These are phyloP conservation scores for Carex cristatella DNA, from an alignment of 176 grass and related monocot genomes.

Conservation along the genomic window DNA sequence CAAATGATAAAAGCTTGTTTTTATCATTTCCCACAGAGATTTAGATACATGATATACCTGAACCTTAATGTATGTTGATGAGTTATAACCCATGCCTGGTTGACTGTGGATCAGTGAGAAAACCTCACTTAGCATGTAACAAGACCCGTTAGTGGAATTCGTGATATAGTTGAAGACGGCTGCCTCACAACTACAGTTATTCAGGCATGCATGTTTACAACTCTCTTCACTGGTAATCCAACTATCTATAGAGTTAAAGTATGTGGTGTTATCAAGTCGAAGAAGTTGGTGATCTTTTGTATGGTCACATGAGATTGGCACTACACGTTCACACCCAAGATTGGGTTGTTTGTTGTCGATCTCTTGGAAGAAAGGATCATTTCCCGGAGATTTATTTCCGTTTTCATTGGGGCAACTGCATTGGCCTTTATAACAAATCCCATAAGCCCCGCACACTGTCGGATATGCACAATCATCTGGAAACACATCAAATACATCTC, in stretches of 20 bases:
- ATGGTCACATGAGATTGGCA: slow-evolving; percentile 42
- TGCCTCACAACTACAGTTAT: slow-evolving; percentile 65
- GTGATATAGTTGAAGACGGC: slow-evolving; percentile 41
- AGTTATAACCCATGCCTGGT: slow-evolving; percentile 45
- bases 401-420: slow-evolving; percentile 29
- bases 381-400: slow-evolving; percentile 3
- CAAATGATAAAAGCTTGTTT: slow-evolving; percentile 19
- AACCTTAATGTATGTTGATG: slow-evolving; percentile 74
- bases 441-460: slow-evolving; percentile 36
- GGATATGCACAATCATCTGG: slow-evolving; percentile 48
- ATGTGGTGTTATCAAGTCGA: slow-evolving; percentile 24
- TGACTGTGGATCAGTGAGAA: slow-evolving; percentile 61
- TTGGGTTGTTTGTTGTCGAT: slow-evolving; percentile 26
- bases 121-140: slow-evolving; percentile 45
- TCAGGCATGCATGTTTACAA: slow-evolving; percentile 67
- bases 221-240: slow-evolving; percentile 47
- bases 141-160: slow-evolving; percentile 44
- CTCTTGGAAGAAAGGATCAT: slow-evolving; percentile 33
- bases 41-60: slow-evolving; percentile 28
- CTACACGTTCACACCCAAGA: slow-evolving; percentile 34
- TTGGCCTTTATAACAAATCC: slow-evolving; percentile 44
- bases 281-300: slow-evolving; percentile 42
- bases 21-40: slow-evolving; percentile 25
- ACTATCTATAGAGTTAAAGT: slow-evolving; percentile 44
- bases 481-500: slow-evolving; percentile 29